phyloP scores from a whole-genome alignment of 176 grass and related monocot genomes.

The Carex pumila region DNA sequence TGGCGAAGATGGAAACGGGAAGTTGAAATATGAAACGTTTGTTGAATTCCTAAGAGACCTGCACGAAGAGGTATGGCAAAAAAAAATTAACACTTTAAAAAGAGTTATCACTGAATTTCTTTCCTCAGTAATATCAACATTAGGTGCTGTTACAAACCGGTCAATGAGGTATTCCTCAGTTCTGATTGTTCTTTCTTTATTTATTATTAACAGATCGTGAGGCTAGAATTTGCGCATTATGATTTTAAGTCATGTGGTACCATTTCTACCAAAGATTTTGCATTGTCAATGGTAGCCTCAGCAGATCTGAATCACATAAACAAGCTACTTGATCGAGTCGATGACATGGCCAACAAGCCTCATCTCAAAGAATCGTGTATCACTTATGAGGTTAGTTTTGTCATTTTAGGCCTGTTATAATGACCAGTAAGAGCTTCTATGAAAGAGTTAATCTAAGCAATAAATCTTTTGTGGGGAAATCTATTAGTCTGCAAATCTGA shows the following conservation, averaged over 20 bases:
- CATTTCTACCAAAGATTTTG: conserved; percentile 83
- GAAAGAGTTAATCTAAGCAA: not conserved
- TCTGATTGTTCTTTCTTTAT: not conserved
- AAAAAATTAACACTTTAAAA: not conserved
- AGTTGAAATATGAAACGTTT: conserved; percentile 65
- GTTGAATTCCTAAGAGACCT: conserved; percentile 65
- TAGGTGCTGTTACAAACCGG: not conserved
- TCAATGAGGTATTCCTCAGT: not conserved
- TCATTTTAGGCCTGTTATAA: not conserved
- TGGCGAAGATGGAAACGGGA: conserved; percentile 61
- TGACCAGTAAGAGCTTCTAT: not conserved
- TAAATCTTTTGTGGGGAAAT: not conserved
- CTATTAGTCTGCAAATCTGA: conserved; percentile 2
- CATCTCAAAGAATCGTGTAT: conserved; percentile 50
- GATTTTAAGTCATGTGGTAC: conserved; percentile 62
- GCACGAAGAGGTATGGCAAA: conserved; percentile 57
- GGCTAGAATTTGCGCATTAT: conserved; percentile 81
- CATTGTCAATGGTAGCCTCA: conserved; percentile 88
- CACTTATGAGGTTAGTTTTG: conserved; percentile 65
- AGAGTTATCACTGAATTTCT: not conserved
- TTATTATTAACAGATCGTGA: conserved; percentile 59
- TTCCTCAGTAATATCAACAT: too few species aligned
- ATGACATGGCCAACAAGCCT: conserved; percentile 44
- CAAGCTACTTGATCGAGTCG: conserved; percentile 65
- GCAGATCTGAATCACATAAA: conserved; percentile 78